phyloP scores from a whole-genome alignment of 805 yeast genomes.

The Pichia exigua region DNA sequence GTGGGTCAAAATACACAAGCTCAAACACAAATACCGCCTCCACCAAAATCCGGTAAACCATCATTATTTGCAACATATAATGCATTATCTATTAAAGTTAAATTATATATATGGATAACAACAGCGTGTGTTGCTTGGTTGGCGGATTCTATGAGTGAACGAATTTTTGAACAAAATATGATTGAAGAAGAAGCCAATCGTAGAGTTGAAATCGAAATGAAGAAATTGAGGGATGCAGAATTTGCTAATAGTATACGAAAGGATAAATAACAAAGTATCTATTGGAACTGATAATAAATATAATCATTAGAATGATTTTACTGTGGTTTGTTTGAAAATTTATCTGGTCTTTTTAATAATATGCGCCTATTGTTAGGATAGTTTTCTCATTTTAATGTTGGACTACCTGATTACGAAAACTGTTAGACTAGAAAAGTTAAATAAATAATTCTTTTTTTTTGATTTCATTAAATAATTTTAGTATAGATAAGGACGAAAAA shows the following conservation, averaged over 20 bases:
- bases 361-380: too few relatives aligned
- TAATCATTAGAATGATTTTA: not conserved
- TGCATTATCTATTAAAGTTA: conserved; percentile 22
- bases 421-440: too few relatives aligned
- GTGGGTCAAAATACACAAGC: not conserved
- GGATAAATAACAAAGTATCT: not conserved
- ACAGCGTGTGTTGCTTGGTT: conserved; percentile 26
- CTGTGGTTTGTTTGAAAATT: too few relatives aligned
- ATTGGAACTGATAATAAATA: too few relatives aligned
- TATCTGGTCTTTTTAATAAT: too few relatives aligned
- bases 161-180: conserved; percentile 25
- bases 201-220: conserved; percentile 23
- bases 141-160: conserved; percentile 24
- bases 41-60: not conserved
- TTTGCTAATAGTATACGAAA: not conserved
- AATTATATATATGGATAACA: conserved; percentile 25
- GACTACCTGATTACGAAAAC: too few relatives aligned
- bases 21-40: not conserved
- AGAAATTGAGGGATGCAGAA: conserved; percentile 6
- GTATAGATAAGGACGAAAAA: not conserved
- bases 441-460: too few relatives aligned
- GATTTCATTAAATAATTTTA: not conserved
- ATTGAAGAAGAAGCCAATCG: conserved; percentile 27
- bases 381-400: too few relatives aligned
- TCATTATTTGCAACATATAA: conserved; percentile 14